These are phyloP conservation scores for Microcos paniculata DNA, from an alignment of 345 rosid genomes.

Conservation along the genomic window DNA sequence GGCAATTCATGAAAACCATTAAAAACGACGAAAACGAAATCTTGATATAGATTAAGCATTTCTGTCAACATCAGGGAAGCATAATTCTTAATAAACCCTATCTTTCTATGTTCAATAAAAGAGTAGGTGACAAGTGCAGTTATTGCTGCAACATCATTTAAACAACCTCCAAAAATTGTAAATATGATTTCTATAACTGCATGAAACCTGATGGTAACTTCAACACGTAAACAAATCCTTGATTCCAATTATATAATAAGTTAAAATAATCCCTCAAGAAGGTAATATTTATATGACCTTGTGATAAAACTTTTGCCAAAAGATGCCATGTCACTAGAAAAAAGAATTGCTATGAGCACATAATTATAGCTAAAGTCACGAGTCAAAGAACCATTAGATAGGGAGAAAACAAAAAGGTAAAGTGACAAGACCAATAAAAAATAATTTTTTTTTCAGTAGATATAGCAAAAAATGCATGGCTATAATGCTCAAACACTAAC, in stretches of 20 bases:
- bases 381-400: neutral
- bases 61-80: neutral
- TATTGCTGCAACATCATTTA: conserved; percentile 5
- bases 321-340: neutral
- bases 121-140: neutral
- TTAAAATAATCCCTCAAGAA: neutral
- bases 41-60: neutral
- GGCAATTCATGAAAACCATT: conserved; percentile 4
- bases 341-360: neutral
- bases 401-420: neutral
- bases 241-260: neutral
- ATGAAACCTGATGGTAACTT: neutral
- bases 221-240: neutral
- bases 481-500: neutral
- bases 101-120: neutral
- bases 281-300: conserved; percentile 1
- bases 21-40: neutral
- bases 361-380: neutral
- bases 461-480: neutral
- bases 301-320: neutral
- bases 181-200: neutral
- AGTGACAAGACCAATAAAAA: neutral
- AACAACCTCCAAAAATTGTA: neutral
- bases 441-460: neutral
- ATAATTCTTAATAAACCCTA: neutral